phyloP scores from a whole-genome alignment of 345 rosid species.

The Abelmoschus esculentus region DNA sequence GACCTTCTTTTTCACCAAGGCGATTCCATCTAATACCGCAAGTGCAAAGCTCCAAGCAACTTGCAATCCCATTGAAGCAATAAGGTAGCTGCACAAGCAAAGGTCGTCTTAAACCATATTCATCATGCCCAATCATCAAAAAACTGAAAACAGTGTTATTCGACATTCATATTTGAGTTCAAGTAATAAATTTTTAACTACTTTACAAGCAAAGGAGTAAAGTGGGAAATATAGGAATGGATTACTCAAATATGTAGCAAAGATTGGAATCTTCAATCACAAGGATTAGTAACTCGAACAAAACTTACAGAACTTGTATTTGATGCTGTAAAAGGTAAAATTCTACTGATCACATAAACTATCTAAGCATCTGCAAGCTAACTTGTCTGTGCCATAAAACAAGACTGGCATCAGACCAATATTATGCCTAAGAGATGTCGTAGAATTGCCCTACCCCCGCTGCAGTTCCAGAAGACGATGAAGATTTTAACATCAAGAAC shows the following conservation, averaged over 20 bases:
- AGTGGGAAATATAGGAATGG: background rate
- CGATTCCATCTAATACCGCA: conserved; percentile 49
- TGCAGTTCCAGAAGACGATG: background rate
- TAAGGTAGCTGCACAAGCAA: conserved; percentile 53
- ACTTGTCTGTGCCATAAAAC: background rate
- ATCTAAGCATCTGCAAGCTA: too few species aligned
- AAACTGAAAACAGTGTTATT: background rate
- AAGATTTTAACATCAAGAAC: background rate
- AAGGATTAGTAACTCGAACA: background rate
- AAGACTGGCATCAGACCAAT: background rate
- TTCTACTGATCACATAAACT: too few species aligned
- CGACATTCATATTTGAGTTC: background rate
- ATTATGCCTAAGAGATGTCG: background rate
- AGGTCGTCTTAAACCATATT: background rate
- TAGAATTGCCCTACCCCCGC: background rate
- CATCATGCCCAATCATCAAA: too few species aligned
- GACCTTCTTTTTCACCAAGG: conserved; percentile 49
- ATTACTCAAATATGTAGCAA: background rate
- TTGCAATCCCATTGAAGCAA: conserved; percentile 92
- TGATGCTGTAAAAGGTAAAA: background rate
- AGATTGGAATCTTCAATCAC: background rate
- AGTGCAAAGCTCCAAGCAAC: conserved; percentile 79
- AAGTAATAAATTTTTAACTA: background rate
- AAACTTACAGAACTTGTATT: background rate
- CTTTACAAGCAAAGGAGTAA: background rate